A percentile compares a stretch with the other conserved stretches of the same genome.
phyloP scores from a whole-genome alignment of 2,329 filamentous ascomycete species.

The Byssothecium circinans region DNA sequence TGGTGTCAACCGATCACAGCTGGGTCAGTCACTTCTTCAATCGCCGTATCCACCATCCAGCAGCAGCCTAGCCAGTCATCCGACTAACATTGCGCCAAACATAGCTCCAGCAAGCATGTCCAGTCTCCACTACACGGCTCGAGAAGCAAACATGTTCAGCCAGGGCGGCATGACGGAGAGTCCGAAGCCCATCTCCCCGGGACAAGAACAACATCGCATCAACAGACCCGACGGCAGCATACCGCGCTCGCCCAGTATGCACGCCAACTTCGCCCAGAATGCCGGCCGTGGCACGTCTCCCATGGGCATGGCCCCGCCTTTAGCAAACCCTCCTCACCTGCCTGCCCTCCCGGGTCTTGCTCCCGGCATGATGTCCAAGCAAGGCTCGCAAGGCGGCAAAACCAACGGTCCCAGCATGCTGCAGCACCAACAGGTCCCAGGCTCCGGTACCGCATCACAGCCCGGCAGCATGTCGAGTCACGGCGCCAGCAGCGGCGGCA shows the following conservation, averaged over 20 bases:
- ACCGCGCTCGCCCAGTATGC: conserved; percentile 65
- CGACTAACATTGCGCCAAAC: conserved; percentile 45
- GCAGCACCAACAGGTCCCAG: conserved; percentile 43
- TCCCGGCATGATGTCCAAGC: conserved; percentile 33
- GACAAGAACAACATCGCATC: conserved; percentile 56
- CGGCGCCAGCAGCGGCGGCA: conserved; percentile 59
- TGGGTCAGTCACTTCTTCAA: conserved; percentile 33
- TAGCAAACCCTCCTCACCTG: conserved; percentile 48
- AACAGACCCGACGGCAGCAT: conserved; percentile 53
- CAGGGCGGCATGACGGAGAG: conserved; percentile 79
- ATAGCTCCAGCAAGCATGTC: conserved; percentile 41
- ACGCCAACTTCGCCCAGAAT: conserved; percentile 63
- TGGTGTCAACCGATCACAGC: conserved; percentile 43
- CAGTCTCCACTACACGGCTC: conserved; percentile 38
- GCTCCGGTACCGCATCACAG: conserved; percentile 49
- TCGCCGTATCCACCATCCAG: conserved; percentile 38
- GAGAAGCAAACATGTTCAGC: conserved; percentile 63
- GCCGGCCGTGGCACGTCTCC: conserved; percentile 61
- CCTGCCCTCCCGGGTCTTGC: conserved; percentile 47
- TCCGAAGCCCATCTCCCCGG: conserved; percentile 79
- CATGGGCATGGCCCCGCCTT: conserved; percentile 44
- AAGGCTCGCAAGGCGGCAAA: conserved; percentile 36
- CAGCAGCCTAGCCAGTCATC: conserved; percentile 39
- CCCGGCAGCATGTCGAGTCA: conserved; percentile 56
- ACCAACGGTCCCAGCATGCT: conserved; percentile 44